Evolutionary conservation across 768 basidiomycete genomes (phyloP).

Genomic region (Russula virescens): DNA sequence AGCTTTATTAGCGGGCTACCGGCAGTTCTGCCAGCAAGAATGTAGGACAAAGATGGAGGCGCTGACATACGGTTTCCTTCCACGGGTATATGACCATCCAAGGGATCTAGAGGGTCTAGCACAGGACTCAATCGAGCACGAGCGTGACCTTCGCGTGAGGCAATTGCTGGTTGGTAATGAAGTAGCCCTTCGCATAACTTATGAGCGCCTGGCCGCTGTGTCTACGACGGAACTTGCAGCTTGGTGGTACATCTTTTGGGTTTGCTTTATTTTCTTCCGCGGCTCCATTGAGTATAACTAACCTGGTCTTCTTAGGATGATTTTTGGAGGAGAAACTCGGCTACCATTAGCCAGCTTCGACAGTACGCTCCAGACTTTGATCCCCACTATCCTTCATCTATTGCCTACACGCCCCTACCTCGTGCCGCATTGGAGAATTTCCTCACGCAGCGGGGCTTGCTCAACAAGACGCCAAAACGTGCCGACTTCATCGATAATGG

Average conservation of each 20-base stretch:
- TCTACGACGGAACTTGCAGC: constrained; percentile 44
- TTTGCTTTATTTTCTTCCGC: constrained; percentile 30
- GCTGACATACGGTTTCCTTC: constrained; percentile 59
- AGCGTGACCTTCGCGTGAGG: constrained; percentile 52
- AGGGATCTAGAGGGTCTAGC: constrained; percentile 41
- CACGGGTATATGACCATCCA: constrained; percentile 54
- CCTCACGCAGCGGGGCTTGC: constrained; percentile 53
- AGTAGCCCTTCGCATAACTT: constrained; percentile 42
- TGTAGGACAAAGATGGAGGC: constrained; percentile 46
- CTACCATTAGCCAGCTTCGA: constrained; percentile 45
- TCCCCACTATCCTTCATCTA: constrained; percentile 63
- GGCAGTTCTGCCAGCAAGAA: constrained; percentile 44
- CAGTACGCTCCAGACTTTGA: constrained; percentile 56
- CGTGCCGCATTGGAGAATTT: constrained; percentile 60
- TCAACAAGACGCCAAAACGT: constrained; percentile 40
- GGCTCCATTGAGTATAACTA: not conserved
- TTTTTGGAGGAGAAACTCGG: constrained; percentile 64
- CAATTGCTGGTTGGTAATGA: constrained; percentile 43
- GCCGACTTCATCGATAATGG: constrained; percentile 54
- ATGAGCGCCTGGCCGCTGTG: constrained; percentile 49
- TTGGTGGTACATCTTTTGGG: constrained; percentile 84
- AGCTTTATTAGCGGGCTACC: constrained; percentile 45
- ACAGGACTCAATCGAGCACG: constrained; percentile 41
- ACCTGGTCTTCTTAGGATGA: constrained; percentile 49
- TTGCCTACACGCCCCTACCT: constrained; percentile 66